Percentiles rank a stretch among this genome's conserved stretches.
Conservation (phyloP, 2,329 filamentous ascomycete genomes). For the Pezicula neosporulosa region DNA sequence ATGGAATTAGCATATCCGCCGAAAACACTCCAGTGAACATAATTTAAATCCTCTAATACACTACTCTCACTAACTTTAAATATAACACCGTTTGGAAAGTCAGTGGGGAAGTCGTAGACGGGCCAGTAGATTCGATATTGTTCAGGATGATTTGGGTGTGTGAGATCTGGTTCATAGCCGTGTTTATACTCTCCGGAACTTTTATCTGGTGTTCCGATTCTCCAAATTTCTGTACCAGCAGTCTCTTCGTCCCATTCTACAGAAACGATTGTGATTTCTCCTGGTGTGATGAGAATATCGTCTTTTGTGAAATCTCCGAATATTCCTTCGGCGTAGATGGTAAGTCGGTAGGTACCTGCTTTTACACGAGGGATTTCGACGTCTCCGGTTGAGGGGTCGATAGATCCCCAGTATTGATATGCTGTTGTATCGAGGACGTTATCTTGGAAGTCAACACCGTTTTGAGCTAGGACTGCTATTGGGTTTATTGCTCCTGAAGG, state of each 20-base stretch:
- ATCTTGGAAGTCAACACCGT: constrained; percentile 53
- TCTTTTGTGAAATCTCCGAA: constrained; percentile 59
- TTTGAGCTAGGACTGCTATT: constrained; percentile 52
- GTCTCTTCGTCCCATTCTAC: constrained; percentile 51
- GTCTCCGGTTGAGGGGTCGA: constrained; percentile 38
- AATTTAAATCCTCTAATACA: constrained; percentile 51
- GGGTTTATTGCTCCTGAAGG: constrained; percentile 47
- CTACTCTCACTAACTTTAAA: constrained; percentile 54
- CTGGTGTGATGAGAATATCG: constrained; percentile 36
- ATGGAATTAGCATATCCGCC: constrained; percentile 49
- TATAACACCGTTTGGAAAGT: constrained; percentile 55
- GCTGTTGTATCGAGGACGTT: constrained; percentile 51
- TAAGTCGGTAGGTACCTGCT: constrained; percentile 57
- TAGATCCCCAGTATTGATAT: constrained; percentile 60
- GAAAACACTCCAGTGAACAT: constrained; percentile 64
- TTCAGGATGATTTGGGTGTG: constrained; percentile 47
- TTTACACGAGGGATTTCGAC: constrained; percentile 52
- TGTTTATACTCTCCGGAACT: constrained; percentile 57
- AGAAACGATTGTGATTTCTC: constrained; percentile 32
- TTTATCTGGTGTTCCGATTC: constrained; percentile 61
- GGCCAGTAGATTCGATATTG: constrained; percentile 61
- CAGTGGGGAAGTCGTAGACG: constrained; percentile 53
- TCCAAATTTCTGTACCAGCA: constrained; percentile 56
- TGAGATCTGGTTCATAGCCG: constrained; percentile 45
- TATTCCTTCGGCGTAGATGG: constrained; percentile 58